Evolutionary conservation across 805 yeast genomes (phyloP).

Genomic region (Myxozyma monticola): DNA sequence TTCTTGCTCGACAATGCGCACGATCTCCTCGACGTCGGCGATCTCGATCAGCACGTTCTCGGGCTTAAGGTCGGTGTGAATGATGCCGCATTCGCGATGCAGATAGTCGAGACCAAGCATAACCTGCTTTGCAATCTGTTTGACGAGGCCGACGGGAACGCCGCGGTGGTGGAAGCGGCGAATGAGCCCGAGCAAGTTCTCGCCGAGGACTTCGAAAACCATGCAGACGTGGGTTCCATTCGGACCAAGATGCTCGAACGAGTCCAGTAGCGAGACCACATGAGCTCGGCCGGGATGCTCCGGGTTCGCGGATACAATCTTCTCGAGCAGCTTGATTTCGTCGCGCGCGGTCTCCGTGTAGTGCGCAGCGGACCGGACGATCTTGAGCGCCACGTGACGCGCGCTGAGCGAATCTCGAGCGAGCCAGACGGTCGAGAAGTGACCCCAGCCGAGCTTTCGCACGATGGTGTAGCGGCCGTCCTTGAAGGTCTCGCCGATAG

Average conservation of each 20-base stretch:
- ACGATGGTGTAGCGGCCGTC: slow-evolving; percentile 73
- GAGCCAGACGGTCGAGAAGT: slow-evolving; percentile 93
- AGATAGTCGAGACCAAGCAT: slow-evolving; percentile 69
- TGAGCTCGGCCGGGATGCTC: slow-evolving; percentile 79
- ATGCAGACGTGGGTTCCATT: slow-evolving; percentile 92
- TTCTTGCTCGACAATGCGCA: slow-evolving; percentile 64
- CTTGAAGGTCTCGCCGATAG: slow-evolving; percentile 80
- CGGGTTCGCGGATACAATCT: slow-evolving; percentile 58
- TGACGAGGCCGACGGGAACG: slow-evolving; percentile 72
- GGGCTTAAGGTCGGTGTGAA: slow-evolving; percentile 73
- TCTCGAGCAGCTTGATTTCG: slow-evolving; percentile 77
- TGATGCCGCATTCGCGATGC: slow-evolving; percentile 71
- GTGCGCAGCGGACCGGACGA: slow-evolving; percentile 85
- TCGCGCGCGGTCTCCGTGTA: slow-evolving; percentile 94
- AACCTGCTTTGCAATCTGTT: slow-evolving; percentile 78
- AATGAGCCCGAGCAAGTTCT: slow-evolving; percentile 81
- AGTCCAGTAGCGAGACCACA: slow-evolving; percentile 77
- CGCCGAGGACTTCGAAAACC: slow-evolving; percentile 98
- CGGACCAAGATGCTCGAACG: slow-evolving; percentile 82
- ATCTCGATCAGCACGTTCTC: slow-evolving; percentile 77
- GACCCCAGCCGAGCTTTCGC: slow-evolving; percentile 98
- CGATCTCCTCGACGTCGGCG: slow-evolving; percentile 78
- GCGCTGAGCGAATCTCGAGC: slow-evolving; percentile 56
- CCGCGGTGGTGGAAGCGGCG: slow-evolving; percentile 76
- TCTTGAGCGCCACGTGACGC: slow-evolving; percentile 87